phyloP scores from a whole-genome alignment of 768 basidiomycete species.

The Russula sp. region DNA sequence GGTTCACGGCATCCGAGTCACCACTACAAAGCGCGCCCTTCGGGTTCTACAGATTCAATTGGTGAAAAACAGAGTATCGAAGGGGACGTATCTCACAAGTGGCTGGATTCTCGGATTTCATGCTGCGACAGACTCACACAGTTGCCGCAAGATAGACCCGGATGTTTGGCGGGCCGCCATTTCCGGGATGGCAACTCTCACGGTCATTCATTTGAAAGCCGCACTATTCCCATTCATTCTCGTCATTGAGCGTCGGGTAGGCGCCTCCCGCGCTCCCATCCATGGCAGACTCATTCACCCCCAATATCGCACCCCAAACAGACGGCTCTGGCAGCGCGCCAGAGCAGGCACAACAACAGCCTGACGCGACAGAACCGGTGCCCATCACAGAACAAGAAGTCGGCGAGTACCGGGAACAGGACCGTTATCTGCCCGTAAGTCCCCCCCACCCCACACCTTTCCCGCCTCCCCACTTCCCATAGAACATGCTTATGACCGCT shows the following conservation, averaged over 20 bases:
- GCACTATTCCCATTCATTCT: background rate
- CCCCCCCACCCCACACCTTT: background rate
- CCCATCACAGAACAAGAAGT: constrained; percentile 91
- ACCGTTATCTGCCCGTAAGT: constrained; percentile 88
- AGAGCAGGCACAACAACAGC: constrained; percentile 36
- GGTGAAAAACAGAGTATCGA: too few species aligned
- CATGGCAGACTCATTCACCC: constrained; percentile 29
- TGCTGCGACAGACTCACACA: too few species aligned
- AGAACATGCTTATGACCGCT: background rate
- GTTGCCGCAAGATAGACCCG: too few species aligned
- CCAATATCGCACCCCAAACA: constrained; percentile 27
- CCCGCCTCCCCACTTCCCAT: background rate
- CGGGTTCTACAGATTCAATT: background rate
- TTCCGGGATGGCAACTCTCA: background rate
- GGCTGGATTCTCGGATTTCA: too few species aligned
- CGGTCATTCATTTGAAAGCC: constrained; percentile 7
- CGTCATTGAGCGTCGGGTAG: constrained; percentile 13
- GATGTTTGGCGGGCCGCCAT: constrained; percentile 8
- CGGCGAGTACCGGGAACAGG: constrained; percentile 92
- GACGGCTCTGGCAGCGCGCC: constrained; percentile 24
- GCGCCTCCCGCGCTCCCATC: constrained; percentile 24
- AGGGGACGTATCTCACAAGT: too few species aligned
- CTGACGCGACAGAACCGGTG: constrained; percentile 48
- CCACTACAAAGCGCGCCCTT: too few species aligned
- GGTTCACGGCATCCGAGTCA: too few species aligned